Percentiles rank a stretch among this genome's conserved stretches.
Evolutionary conservation across 169 alveolate genomes (phyloP).

Genomic region (Blepharisma undulans): DNA sequence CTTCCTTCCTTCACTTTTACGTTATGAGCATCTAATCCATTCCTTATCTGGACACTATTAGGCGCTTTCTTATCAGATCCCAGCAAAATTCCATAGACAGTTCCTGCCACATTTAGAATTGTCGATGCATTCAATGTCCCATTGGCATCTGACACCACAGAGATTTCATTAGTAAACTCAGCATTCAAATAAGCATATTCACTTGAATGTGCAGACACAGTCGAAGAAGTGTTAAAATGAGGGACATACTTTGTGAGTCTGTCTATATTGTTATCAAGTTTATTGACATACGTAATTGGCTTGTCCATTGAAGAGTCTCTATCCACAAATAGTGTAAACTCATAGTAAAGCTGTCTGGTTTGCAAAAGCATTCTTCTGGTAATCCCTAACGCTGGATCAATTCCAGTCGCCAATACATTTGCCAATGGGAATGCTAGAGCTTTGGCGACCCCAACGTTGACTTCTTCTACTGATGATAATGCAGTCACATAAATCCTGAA

Average conservation of each 20-base stretch:
- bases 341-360: not conserved
- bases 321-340: slow-evolving; percentile 5
- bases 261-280: slow-evolving; percentile 4
- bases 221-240: not conserved
- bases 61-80: not conserved
- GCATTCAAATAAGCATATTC: not conserved
- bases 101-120: slow-evolving; percentile 6
- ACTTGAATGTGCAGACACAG: not conserved
- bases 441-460: slow-evolving; percentile 11
- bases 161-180: not conserved
- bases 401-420: not conserved
- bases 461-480: not conserved
- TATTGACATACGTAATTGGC: slow-evolving; percentile 18
- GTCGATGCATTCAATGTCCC: not conserved
- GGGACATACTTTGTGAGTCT: slow-evolving; percentile 1
- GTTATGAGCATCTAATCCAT: slow-evolving; percentile 29
- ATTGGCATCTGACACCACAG: not conserved
- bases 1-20: slow-evolving; percentile 19
- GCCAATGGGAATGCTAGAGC: slow-evolving; percentile 15
- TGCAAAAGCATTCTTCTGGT: not conserved
- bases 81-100: not conserved
- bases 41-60: not conserved
- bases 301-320: not conserved
- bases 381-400: slow-evolving; percentile 25
- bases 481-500: slow-evolving; percentile 28